Evolutionary conservation across 2,329 filamentous ascomycete genomes (phyloP), one percentile per base, ranked within the genome.

Genomic region (Onygena corvina): DNA sequence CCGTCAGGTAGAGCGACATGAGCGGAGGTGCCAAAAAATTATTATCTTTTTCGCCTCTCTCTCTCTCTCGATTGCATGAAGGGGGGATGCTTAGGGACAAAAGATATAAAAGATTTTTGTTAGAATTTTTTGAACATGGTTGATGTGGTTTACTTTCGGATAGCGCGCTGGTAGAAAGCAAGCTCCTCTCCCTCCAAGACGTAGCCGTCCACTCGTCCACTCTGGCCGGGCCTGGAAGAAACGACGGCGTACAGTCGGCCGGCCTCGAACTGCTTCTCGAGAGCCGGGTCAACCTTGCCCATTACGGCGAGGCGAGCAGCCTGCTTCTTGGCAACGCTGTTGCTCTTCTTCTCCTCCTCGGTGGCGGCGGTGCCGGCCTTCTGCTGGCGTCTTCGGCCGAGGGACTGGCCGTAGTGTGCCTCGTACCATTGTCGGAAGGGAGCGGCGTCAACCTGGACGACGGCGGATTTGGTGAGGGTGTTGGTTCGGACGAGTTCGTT

Each of bases 401-500:
- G 70, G 64, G 77, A 64, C 74, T 86, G 80, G 70, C 92, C 92
- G 81, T 98, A 98, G 84, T 98, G 92, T 63, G 92, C 87, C 83
- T 98, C 92, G 77, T 94, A 98, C 92, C 92, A 98, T 78, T 96
- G 90, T 72, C 92, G 81, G 86, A 98, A 98, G 62, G 92, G 92
- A 58, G 92, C 87, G 65, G 93, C 92, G 74, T 98, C 92, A 75
- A 98, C 78, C 80, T 98, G 92, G 72, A 98, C 86, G 68, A 98
- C 86, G 76, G 92, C 92, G 69, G 87, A 87, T 78, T 89, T 93
- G 80, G 92, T 98, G 72, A 98, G 81, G 77, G 92, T 96, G 84
- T 98, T 98, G 75, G 92, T 98, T 70, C 92, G 92, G 79, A 98
- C 89, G 64, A 98, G 82, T 79, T 98, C 92, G 87, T 98, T 98